These are phyloP conservation scores for Carex cristatella DNA, from an alignment of 176 grass and related monocot species.

Conservation along the genomic window DNA sequence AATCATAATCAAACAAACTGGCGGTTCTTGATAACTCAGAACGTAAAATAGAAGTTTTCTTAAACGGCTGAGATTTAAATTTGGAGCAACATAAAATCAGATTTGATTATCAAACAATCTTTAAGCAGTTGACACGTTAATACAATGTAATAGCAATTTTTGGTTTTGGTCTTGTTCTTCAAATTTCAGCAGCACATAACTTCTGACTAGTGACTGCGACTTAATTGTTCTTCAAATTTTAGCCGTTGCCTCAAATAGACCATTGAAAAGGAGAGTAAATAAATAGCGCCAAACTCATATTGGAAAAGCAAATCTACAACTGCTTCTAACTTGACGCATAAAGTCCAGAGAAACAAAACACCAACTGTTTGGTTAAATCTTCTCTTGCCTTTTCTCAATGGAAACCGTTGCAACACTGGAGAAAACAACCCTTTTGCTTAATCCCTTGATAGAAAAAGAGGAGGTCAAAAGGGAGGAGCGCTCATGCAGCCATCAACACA, in stretches of 20 bases:
- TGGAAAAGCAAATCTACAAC: neutral
- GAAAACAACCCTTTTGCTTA: neutral
- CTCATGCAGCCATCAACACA: constrained; percentile 20
- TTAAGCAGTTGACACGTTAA: too few relatives aligned
- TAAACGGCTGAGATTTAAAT: neutral
- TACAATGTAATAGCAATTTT: too few relatives aligned
- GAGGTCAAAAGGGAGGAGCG: neutral
- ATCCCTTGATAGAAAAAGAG: neutral
- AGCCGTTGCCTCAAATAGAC: neutral
- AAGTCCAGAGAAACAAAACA: neutral
- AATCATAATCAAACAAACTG: neutral
- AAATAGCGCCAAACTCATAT: neutral
- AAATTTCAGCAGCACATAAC: neutral
- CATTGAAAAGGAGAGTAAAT: neutral
- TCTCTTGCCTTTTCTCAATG: neutral
- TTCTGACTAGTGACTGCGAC: neutral
- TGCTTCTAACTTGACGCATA: neutral
- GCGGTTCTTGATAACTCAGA: neutral
- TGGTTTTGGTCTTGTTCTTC: too few relatives aligned
- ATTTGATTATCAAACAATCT: too few relatives aligned
- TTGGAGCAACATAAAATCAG: neutral
- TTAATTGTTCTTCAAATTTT: neutral
- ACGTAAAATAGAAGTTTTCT: neutral
- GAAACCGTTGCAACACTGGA: neutral
- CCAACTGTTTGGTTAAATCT: neutral